A percentile compares a stretch with the other conserved stretches of the same genome.
phyloP scores from a whole-genome alignment of 1,139 yeast genomes.

The Tardiomyces digboiensis region DNA sequence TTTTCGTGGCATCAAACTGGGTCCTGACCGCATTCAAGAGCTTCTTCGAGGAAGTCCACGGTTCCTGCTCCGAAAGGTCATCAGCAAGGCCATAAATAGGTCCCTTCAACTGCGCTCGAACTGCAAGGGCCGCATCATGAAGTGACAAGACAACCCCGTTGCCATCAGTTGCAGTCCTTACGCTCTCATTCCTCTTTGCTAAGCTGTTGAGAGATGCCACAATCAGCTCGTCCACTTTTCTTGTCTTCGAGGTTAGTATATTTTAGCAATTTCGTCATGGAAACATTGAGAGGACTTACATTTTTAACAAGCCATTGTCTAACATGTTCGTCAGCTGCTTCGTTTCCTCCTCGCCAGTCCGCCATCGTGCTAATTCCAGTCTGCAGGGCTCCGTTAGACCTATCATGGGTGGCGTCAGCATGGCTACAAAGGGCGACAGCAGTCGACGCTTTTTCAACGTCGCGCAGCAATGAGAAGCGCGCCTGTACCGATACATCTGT shows the following conservation, averaged over 20 bases:
- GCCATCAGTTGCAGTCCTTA: slow-evolving; percentile 13
- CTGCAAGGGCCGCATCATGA: slow-evolving; percentile 17
- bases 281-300: neutral
- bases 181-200: neutral
- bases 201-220: neutral
- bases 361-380: neutral
- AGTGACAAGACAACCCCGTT: slow-evolving; percentile 21
- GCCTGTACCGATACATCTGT: slow-evolving; percentile 26
- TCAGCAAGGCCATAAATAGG: slow-evolving; percentile 13
- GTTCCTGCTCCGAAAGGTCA: slow-evolving; percentile 12
- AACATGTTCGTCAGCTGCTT: neutral
- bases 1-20: slow-evolving; percentile 14
- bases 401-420: slow-evolving; percentile 7
- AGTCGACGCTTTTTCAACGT: slow-evolving; percentile 49
- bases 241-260: neutral
- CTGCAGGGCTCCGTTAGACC: neutral
- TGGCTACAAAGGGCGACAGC: slow-evolving; percentile 41
- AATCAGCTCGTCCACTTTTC: neutral
- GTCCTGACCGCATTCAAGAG: slow-evolving; percentile 17
- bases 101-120: slow-evolving; percentile 11
- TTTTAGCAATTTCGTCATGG: neutral
- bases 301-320: neutral
- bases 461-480: slow-evolving; percentile 33
- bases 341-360: neutral
- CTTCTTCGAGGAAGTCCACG: slow-evolving; percentile 25